Conservation (phyloP, 2,329 filamentous ascomycete genomes). For the Penicillium expansum region DNA sequence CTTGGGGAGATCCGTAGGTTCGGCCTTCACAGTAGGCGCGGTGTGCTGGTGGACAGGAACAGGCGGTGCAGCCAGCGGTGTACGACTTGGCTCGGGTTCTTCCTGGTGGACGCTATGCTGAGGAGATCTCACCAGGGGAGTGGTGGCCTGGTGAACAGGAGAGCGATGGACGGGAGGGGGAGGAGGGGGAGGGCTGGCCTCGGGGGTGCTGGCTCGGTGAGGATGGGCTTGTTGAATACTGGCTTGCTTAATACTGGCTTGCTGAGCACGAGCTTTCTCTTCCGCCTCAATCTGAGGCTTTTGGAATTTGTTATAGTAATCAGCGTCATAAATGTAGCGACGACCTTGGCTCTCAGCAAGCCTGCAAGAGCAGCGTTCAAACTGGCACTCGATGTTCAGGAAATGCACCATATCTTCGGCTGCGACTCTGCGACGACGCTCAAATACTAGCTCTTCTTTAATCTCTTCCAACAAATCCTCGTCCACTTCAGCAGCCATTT, state of each 20-base stretch:
- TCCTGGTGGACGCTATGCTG: background rate
- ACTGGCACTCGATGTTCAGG: slow-evolving; percentile 51
- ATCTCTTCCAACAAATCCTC: slow-evolving; percentile 45
- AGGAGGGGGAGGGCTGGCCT: slow-evolving; percentile 5
- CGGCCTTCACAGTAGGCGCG: slow-evolving; percentile 13
- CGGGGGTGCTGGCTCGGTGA: background rate
- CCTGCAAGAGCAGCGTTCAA: slow-evolving; percentile 48
- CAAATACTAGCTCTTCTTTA: slow-evolving; percentile 51
- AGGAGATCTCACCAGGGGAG: background rate
- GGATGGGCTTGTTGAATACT: background rate
- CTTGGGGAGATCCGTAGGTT: slow-evolving; percentile 20
- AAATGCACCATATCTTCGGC: slow-evolving; percentile 57
- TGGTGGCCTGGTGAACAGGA: background rate
- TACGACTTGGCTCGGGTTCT: slow-evolving; percentile 18
- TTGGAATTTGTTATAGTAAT: slow-evolving; percentile 28
- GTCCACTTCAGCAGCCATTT: slow-evolving; percentile 31
- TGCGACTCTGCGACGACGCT: slow-evolving; percentile 50
- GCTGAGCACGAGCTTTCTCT: slow-evolving; percentile 5
- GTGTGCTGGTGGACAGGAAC: slow-evolving; percentile 7
- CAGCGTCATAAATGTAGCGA: slow-evolving; percentile 41
- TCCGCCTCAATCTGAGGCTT: slow-evolving; percentile 20
- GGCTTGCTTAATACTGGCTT: slow-evolving; percentile 3
- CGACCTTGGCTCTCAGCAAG: slow-evolving; percentile 43
- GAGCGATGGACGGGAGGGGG: background rate
- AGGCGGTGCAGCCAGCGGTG: slow-evolving; percentile 19